These are phyloP conservation scores for Psilocybe sp. DNA, from an alignment of 768 basidiomycete species.

Conservation along the genomic window DNA sequence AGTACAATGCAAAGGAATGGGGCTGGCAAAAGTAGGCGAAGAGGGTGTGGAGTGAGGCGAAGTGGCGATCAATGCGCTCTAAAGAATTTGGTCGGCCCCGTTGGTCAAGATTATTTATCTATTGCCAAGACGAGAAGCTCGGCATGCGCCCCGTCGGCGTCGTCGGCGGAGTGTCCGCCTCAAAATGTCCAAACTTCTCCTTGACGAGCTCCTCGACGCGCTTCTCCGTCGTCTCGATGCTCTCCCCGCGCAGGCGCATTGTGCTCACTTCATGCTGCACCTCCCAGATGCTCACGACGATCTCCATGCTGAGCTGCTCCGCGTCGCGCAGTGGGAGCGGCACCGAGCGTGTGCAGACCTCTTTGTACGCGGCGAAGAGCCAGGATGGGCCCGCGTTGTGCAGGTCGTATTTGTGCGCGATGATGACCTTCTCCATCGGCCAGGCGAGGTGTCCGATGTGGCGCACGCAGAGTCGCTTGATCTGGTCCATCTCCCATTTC, in stretches of 20 bases:
- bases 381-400: constrained; percentile 22
- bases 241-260: constrained; percentile 1
- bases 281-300: constrained; percentile 28
- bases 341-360: constrained; percentile 26
- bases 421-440: constrained; percentile 28
- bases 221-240: constrained; percentile 1
- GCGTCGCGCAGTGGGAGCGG: constrained; percentile 26
- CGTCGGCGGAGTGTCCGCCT: not conserved
- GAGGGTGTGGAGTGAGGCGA: no score
- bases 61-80: no score
- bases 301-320: constrained; percentile 26
- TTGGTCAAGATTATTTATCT: no score
- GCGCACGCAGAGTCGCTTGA: constrained; percentile 29
- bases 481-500: constrained; percentile 24
- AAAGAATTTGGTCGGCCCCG: no score
- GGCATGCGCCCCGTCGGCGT: no score
- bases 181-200: constrained; percentile 16
- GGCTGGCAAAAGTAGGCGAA: no score
- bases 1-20: no score
- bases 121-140: no score
- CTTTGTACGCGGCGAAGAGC: constrained; percentile 33
- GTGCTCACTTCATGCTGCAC: constrained; percentile 25
- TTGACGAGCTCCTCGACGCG: constrained; percentile 12
- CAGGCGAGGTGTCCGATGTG: constrained; percentile 22
- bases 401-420: constrained; percentile 27